Evolutionary conservation across 2,329 filamentous ascomycete species (phyloP), one percentile per base, ranked within the genome.

Genomic region (Xylaria sp.): DNA sequence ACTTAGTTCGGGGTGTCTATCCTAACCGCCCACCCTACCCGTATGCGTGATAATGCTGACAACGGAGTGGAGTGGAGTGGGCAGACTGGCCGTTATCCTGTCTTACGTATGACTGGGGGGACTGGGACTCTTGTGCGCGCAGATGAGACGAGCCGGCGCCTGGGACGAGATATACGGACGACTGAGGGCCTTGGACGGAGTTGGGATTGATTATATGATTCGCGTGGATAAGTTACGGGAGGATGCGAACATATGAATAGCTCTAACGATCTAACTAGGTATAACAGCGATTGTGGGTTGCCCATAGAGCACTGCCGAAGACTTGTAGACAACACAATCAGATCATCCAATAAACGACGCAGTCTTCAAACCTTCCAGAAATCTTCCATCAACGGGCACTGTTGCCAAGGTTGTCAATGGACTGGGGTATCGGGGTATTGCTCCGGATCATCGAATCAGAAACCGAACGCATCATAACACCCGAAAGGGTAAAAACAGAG

Each of bases 381-480:
- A 34, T 4, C 29, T 34, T 34, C 29, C 9, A 34, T 34, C 29
- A 34, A 34, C 9, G 29, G 29, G 4, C 5, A 34, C 8, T 3
- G 3, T 34, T 7, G 11, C 29, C 16, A 34, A n/a, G n/a, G 11
- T 34, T 34, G 29, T 13, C 29, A 13, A 34, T 13, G 11, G n/a
- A n/a, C n/a, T n/a, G n/a, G n/a, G n/a, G n/a, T n/a, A 13, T 34
- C 29, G 11, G 29, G 29, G 5, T 7, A 7, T 34, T 34, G 4
- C 4, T 13, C 11, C 16, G 8, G 11, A 34, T 11, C 11, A 60
- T 57, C 51, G 49, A 57, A 60, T 53, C 17, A 52, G 21, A 16
- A 22, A 26, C 16, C 17, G 34, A 53, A 19, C 57, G 57, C 57
- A 60, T 21, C 51, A 57, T 57, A 7, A 4, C 34, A 48, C 57